Base-by-base conservation (phyloP, 352 stramenopile genomes). In the Plasmopara muralis region DNA sequence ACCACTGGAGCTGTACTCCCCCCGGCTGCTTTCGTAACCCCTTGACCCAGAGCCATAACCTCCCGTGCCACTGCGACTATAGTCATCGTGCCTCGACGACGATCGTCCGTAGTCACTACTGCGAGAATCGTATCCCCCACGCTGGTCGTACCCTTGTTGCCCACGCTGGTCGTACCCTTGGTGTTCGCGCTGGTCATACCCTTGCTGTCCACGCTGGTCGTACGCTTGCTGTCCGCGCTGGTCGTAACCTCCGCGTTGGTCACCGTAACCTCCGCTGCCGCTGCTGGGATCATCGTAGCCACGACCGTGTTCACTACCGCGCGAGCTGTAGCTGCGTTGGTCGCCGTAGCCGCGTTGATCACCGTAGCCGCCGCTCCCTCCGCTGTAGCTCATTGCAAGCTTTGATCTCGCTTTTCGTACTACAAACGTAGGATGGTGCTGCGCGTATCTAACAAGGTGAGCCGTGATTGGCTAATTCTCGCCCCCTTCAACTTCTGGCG, bases 361-460 rank as follows among this genome's bases (percentile, higher is more conserved):
- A 31, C 44, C 44, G 33, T 50, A 50, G 15, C 44, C 44, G 15
- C 44, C 43, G 18, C 43, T 33, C 10, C 43, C 55, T 31, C 66
- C 53, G n/a, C 64, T 66, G 44, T 81, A 83, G 40, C 74, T 85
- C 74, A 85, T 85, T 12, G 43, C 43, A 28, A 47, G n/a, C 29
- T 37, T 47, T 53, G 14, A 35, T 35, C 31, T 35, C 10, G 31
- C 31, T 35, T 35, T 35, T 35, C 31, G 31, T 35, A 35, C 10
- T 12, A 35, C 31, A 35, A 35, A 12, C 10, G 31, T 35, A 35
- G 10, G 10, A 35, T 35, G 10, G 31, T 35, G 6, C 10, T 12
- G 31, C 31, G 31, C 31, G 31, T 35, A 35, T 35, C 31, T 35
- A 12, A 35, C 20, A 12, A 35, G 31, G 5, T 35, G 31, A 12